These are phyloP conservation scores for Phytophthora vignae DNA, from an alignment of 352 stramenopile genomes.

Conservation along the genomic window DNA sequence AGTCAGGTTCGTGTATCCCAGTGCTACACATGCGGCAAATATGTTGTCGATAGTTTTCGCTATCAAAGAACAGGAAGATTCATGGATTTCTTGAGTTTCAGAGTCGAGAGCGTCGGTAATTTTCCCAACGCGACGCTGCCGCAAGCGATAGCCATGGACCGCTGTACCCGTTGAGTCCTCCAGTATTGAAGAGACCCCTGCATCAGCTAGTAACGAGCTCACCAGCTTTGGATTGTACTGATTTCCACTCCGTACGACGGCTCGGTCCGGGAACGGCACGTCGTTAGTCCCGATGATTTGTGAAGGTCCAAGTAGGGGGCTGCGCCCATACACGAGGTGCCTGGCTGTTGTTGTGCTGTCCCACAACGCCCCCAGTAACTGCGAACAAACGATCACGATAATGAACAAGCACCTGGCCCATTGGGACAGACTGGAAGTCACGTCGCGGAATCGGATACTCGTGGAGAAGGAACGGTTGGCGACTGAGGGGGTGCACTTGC, in stretches of 20 bases:
- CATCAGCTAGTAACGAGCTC: not conserved
- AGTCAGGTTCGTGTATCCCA: conserved; percentile 31
- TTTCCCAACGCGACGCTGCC: conserved; percentile 3
- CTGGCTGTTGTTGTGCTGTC: not conserved
- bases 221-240: not conserved
- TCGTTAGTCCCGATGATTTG: conserved; percentile 19
- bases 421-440: conserved; percentile 7
- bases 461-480: not conserved
- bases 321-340: conserved; percentile 5
- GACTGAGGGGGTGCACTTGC: not conserved
- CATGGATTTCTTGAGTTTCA: not conserved
- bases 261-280: conserved; percentile 16
- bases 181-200: not conserved
- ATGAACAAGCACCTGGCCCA: conserved; percentile 20
- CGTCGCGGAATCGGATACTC: not conserved
- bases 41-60: conserved; percentile 28
- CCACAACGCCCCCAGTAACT: conserved; percentile 16
- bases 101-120: conserved; percentile 22
- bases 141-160: conserved; percentile 3
- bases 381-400: conserved; percentile 10
- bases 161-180: conserved; percentile 9
- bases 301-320: conserved; percentile 3
- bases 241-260: conserved; percentile 4
- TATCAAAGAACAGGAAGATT: conserved; percentile 5
- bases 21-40: conserved; percentile 8